These are phyloP conservation scores for Hymenoscyphus linearis DNA, from an alignment of 2,329 filamentous ascomycete genomes.

Conservation along the genomic window DNA sequence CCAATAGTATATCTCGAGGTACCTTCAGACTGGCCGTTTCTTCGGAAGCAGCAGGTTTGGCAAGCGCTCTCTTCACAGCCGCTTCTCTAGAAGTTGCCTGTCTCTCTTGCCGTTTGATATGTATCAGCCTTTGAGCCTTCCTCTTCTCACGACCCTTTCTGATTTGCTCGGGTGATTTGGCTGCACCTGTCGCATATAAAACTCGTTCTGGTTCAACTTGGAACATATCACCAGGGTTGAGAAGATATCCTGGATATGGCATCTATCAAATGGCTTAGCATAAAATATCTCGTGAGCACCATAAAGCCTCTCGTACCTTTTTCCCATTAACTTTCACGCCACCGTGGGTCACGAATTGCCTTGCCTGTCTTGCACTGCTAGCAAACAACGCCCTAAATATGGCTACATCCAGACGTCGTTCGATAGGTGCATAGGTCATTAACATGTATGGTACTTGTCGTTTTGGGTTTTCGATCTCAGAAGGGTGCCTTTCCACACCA, in stretches of 20 bases:
- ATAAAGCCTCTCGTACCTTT: constrained; percentile 54
- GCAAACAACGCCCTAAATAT: constrained; percentile 92
- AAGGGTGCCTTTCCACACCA: constrained; percentile 40
- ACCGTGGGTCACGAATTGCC: constrained; percentile 91
- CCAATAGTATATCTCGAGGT: neutral
- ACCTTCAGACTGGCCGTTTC: constrained; percentile 15
- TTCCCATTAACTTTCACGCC: constrained; percentile 94
- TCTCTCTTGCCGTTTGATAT: constrained; percentile 17
- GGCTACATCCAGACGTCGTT: constrained; percentile 88
- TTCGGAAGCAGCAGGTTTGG: constrained; percentile 26
- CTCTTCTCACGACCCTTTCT: constrained; percentile 19
- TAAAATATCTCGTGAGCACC: neutral
- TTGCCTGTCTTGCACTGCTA: constrained; percentile 85
- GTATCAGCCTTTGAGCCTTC: constrained; percentile 11
- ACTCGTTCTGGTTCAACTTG: constrained; percentile 88
- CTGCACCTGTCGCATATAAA: constrained; percentile 76
- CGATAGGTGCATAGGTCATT: constrained; percentile 89
- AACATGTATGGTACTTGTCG: constrained; percentile 80
- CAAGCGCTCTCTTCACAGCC: constrained; percentile 15
- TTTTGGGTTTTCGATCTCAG: constrained; percentile 32
- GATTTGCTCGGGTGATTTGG: constrained; percentile 45
- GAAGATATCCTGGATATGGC: constrained; percentile 82
- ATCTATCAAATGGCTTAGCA: constrained; percentile 54
- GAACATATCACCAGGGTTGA: constrained; percentile 98
- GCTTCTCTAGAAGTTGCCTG: constrained; percentile 18